Conservation (phyloP, 306 rosid genomes). For the Amphicarpaea edgeworthii region DNA sequence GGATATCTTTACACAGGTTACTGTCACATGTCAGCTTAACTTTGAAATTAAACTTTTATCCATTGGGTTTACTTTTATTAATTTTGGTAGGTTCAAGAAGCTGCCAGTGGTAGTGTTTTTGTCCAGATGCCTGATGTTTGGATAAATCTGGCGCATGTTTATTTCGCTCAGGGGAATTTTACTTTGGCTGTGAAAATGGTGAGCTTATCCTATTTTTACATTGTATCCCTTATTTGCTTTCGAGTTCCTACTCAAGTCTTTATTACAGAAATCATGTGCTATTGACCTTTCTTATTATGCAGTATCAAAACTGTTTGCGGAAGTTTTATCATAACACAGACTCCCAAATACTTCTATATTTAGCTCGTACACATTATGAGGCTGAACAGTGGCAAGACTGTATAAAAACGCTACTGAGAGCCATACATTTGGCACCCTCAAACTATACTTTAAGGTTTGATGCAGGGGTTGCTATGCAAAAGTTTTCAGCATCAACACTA, state of each 20-base stretch:
- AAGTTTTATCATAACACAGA: conserved; percentile 93
- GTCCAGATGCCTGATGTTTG: conserved; percentile 99
- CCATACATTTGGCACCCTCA: conserved; percentile 97
- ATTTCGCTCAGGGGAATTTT: conserved; percentile 97
- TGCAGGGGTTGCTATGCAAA: conserved; percentile 97
- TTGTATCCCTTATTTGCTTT: conserved; percentile 32
- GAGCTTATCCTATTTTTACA: conserved; percentile 39
- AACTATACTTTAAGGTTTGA: conserved; percentile 97
- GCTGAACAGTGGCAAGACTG: conserved; percentile 99
- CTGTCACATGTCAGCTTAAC: conserved; percentile 37
- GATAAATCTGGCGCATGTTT: conserved; percentile 98
- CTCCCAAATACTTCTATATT: conserved; percentile 90
- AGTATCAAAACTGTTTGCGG: conserved; percentile 99
- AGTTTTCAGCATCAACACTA: conserved; percentile 94
- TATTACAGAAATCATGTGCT: conserved; percentile 40
- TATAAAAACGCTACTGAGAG: conserved; percentile 88
- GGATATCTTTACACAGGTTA: conserved; percentile 85
- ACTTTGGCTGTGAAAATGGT: conserved; percentile 98
- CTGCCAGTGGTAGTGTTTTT: conserved; percentile 98
- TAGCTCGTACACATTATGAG: conserved; percentile 97
- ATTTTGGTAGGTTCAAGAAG: conserved; percentile 92
- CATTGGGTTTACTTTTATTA: conserved; percentile 41
- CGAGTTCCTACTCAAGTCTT: conserved; percentile 25
- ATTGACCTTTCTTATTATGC: conserved; percentile 58
- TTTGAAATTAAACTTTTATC: conserved; percentile 44